Evolutionary conservation across 148 eudicot genomes (phyloP).

Genomic region (Pharnaceum exiguum): DNA sequence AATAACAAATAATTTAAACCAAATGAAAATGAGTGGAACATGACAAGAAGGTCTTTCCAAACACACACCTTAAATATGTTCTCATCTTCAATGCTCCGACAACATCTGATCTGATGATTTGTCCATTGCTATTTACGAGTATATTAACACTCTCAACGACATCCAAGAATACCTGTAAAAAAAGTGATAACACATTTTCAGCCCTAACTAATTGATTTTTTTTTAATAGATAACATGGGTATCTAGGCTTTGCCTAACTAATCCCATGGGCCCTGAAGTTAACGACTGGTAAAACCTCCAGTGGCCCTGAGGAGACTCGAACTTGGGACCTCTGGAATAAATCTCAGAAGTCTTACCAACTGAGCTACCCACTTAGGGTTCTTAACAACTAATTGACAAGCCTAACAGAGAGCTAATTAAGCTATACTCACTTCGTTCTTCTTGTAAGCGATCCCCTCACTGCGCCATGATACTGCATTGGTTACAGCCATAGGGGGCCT

Average conservation of each 20-base stretch:
- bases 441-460: conserved; percentile 91
- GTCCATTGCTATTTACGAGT: conserved; percentile 97
- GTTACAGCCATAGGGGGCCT: conserved; percentile 99
- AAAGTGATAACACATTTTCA: conserved; percentile 1
- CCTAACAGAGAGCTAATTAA: background rate
- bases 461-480: conserved; percentile 99
- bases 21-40: background rate
- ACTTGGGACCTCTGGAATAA: too few relatives aligned
- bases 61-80: conserved; percentile 83
- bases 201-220: too few relatives aligned
- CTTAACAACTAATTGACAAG: too few relatives aligned
- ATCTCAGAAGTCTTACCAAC: too few relatives aligned
- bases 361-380: too few relatives aligned
- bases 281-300: too few relatives aligned
- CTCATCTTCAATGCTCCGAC: conserved; percentile 97
- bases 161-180: conserved; percentile 83
- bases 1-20: background rate
- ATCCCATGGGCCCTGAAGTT: too few relatives aligned
- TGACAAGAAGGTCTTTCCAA: background rate
- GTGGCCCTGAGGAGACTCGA: too few relatives aligned
- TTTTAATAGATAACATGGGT: too few relatives aligned
- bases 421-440: conserved; percentile 72
- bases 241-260: too few relatives aligned
- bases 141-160: conserved; percentile 98
- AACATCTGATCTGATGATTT: conserved; percentile 91